Conservation (phyloP, 2,329 filamentous ascomycete genomes). For the Fusarium chuoi region DNA sequence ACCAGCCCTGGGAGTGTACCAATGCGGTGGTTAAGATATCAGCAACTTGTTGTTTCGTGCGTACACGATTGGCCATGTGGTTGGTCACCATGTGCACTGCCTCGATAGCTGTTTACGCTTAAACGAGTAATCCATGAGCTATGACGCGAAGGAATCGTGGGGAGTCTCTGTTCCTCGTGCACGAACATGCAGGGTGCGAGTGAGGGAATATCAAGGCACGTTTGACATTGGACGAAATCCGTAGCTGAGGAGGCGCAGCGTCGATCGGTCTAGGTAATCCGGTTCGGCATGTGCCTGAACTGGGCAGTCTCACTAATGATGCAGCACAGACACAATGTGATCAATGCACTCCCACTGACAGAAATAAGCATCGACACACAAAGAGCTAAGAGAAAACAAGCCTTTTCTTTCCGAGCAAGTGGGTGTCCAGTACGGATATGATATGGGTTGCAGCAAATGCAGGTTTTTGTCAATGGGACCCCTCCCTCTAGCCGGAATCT, state of each 20-base stretch:
- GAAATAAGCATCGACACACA: background rate
- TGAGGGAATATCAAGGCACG: background rate
- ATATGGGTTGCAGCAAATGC: background rate
- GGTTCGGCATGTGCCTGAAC: background rate
- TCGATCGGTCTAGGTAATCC: background rate
- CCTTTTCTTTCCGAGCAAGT: background rate
- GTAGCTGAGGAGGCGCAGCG: background rate
- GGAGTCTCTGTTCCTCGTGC: background rate
- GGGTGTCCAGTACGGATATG: background rate
- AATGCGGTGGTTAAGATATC: background rate
- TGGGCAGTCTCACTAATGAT: background rate
- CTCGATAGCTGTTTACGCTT: background rate
- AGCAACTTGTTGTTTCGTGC: background rate
- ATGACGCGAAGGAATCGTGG: background rate
- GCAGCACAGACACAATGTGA: background rate
- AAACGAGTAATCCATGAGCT: background rate
- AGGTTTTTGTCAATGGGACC: background rate
- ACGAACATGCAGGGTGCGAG: background rate
- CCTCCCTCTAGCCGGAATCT: background rate
- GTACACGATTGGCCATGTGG: background rate
- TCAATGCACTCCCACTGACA: background rate
- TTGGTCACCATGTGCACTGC: background rate
- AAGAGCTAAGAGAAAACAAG: background rate
- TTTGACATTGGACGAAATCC: background rate
- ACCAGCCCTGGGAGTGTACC: background rate